Evolutionary conservation across 2,329 filamentous ascomycete genomes (phyloP), one percentile per base, ranked within the genome.

Genomic region (Claviceps sp.): DNA sequence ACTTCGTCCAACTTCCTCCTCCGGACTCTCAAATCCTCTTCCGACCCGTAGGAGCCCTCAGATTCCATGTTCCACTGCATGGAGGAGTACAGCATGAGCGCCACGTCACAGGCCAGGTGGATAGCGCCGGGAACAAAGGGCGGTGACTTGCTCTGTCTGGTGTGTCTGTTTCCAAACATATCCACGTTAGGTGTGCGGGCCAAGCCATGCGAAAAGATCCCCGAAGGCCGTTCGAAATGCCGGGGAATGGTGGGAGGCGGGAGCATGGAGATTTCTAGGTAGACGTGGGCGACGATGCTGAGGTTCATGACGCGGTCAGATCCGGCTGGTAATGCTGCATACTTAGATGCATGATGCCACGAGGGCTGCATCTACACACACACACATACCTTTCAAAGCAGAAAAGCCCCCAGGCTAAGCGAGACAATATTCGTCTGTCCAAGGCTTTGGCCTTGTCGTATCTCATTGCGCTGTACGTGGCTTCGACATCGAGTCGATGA

Each of bases 361-460:
- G 38, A 40, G 7, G 16, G n/a, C n/a, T 40, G 41, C 41, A n/a
- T n/a, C 8, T n/a, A 41, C 38, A 41, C 38, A 41, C 38, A 14
- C 37, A 16, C 44, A 18, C 53, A 22, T 50, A 58, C 59, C 59
- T 60, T 45, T 60, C 57, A 24, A 56, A 58, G 24, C 53, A 55
- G 22, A 56, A 59, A 14, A 59, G 42, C 1, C 58, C 58, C 57
- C 57, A 58, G 3, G 52, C 42, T 11, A 56, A 48, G 14, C 50
- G 57, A 2, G 55, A 57, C 13, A 55, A 51, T n/a, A 56, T 46
- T 11, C 44, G 22, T 22, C 43, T 48, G 1, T 47, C 53, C 8
- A 51, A 37, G 4, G 22, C 22, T 14, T 50, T 26, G 9, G 40
- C 14, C 1, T 52, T 44, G 24, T 55, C 50, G 11, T 56, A 34